These are phyloP conservation scores for Aspergillus luchuensis DNA, from an alignment of 2,329 filamentous ascomycete species.

Conservation along the genomic window DNA sequence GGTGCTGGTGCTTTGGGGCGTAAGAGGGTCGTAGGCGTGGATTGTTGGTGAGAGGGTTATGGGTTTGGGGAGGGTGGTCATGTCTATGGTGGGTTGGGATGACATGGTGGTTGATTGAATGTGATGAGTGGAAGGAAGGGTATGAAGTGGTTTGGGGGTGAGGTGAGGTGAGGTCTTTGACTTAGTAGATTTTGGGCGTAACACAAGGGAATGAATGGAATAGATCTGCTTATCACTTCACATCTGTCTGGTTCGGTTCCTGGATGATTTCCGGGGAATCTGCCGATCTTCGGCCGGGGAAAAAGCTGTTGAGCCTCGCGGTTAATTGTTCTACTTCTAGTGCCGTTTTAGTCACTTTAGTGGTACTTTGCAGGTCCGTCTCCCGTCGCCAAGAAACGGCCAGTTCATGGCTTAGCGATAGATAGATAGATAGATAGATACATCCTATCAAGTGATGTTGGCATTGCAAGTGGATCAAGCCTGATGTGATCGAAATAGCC, in stretches of 20 bases:
- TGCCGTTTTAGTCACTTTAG: neutral
- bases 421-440: neutral
- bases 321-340: neutral
- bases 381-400: neutral
- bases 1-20: neutral
- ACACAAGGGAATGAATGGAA: too few relatives aligned
- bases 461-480: neutral
- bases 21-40: neutral
- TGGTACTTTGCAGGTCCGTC: neutral
- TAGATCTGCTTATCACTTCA: too few relatives aligned
- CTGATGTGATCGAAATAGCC: neutral
- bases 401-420: neutral
- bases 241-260: neutral
- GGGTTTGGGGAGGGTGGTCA: neutral
- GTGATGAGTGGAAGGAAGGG: neutral
- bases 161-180: neutral
- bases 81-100: neutral
- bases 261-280: neutral
- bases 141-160: neutral
- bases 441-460: neutral
- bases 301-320: neutral
- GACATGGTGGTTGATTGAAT: neutral
- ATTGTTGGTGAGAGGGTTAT: conserved; percentile 3
- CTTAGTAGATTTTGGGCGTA: neutral
- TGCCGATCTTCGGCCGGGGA: neutral